Evolutionary conservation across 2,329 filamentous ascomycete genomes (phyloP), one percentile per base, ranked within the genome.

Genomic region (Acrocalymma vagum): DNA sequence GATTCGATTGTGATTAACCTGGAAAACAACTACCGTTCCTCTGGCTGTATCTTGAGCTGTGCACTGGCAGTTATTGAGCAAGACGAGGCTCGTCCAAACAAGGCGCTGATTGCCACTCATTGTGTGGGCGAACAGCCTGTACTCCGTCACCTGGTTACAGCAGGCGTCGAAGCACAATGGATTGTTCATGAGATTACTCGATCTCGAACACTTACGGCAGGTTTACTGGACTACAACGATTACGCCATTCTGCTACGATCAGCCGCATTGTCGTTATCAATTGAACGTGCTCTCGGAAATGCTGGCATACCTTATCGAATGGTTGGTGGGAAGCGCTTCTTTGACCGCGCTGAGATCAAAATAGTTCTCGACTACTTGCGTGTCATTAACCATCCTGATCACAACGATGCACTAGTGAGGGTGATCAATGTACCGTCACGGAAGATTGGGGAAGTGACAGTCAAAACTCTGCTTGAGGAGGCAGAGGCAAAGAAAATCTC

Each of bases 21-120:
- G 3, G 89, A 96, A 63, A 88, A 96, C 60, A 99, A 97, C 60
- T 99, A 99, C 63, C 83, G 93, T 15, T 97, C 93, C 1, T 95
- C 91, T 1, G 89, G 86, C 25, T 85, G 85, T 6, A 96, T 99
- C 44, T 76, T 97, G 16, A 79, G 82, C 43, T 83, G 88, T 5
- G 91, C 94, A 0, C 78, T 95, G 45, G 83, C 86, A 46, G 85
- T 99, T 31, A 97, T 99, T 47, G 86, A 96, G 66, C 93, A 97
- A 69, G 93, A 99, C 67, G 80, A 81, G 33, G 82, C 81, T 23
- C 80, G 93, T 44, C 94, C 92, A 36, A 78, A 87, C 42, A 97
- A 96, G 65, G 80, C 80, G 23, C 75, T 99, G 22, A 77, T 89
- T 33, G 84, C 94, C 2, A 88, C 93, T 0, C 93, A 96, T 70